phyloP scores from a whole-genome alignment of 2,329 filamentous ascomycete genomes.

The Ophiognomonia clavigignenti-juglandacearum region DNA sequence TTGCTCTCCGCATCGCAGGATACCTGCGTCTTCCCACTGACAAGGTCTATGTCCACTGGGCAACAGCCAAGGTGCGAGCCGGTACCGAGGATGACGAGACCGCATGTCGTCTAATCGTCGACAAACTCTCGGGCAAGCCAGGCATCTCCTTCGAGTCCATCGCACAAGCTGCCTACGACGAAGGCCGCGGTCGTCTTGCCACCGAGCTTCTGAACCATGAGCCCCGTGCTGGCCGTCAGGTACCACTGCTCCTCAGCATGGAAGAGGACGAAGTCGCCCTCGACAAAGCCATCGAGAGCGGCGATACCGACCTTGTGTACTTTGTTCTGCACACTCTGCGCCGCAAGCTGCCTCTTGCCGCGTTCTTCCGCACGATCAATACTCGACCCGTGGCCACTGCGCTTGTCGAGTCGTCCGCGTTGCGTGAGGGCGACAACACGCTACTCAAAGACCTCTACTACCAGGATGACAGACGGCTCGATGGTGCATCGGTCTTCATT shows the following conservation, averaged over 20 bases:
- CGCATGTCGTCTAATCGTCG: conserved; percentile 81
- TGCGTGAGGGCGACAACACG: conserved; percentile 64
- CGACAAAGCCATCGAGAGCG: conserved; percentile 93
- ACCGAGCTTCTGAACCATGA: conserved; percentile 91
- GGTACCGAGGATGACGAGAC: conserved; percentile 83
- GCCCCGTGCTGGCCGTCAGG: conserved; percentile 90
- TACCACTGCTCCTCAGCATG: conserved; percentile 88
- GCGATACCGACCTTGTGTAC: conserved; percentile 89
- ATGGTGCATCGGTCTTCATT: conserved; percentile 83
- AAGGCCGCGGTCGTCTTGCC: conserved; percentile 82
- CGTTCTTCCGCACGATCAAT: conserved; percentile 90
- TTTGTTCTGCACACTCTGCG: conserved; percentile 84
- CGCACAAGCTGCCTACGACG: conserved; percentile 87
- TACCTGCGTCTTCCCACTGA: conserved; percentile 84
- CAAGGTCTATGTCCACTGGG: conserved; percentile 95
- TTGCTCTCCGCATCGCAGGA: conserved; percentile 82
- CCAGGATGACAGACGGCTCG: conserved; percentile 86
- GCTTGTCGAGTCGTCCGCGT: conserved; percentile 79
- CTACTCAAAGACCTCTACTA: conserved; percentile 95
- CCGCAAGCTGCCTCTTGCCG: conserved; percentile 82
- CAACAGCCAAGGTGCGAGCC: conserved; percentile 83
- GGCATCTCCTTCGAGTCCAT: conserved; percentile 96
- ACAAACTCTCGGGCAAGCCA: conserved; percentile 78
- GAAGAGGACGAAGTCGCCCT: conserved; percentile 92
- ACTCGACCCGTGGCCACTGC: conserved; percentile 79